These are phyloP conservation scores for Rhodamnia argentea DNA, from an alignment of 345 rosid species.

Conservation along the genomic window DNA sequence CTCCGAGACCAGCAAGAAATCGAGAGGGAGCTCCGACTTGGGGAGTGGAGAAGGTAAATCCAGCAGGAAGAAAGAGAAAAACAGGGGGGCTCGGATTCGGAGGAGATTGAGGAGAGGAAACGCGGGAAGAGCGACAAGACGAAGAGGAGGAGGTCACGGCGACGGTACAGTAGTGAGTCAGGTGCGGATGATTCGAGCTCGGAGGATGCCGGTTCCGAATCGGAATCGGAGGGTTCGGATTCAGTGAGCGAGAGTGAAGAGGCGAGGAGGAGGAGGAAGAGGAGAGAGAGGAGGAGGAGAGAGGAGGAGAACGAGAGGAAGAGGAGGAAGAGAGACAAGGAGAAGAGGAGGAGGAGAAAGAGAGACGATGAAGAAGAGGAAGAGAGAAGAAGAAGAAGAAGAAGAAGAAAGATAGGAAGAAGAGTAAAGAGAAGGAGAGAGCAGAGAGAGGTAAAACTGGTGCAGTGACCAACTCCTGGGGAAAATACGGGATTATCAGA, in stretches of 20 bases:
- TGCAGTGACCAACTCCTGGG: constrained; percentile 91
- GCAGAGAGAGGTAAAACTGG: constrained; percentile 57
- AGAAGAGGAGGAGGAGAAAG: constrained; percentile 5
- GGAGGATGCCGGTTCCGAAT: constrained; percentile 9
- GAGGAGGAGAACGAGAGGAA: constrained; percentile 13
- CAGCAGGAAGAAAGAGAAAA: constrained; percentile 3
- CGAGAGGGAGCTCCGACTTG: constrained; percentile 13
- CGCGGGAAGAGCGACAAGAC: constrained; percentile 14
- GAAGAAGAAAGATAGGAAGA: constrained; percentile 19
- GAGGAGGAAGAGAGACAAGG: constrained; percentile 2
- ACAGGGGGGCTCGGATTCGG: background rate
- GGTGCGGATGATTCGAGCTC: constrained; percentile 5
- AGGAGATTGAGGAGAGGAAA: constrained; percentile 18
- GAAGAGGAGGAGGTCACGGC: constrained; percentile 21
- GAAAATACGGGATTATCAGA: constrained; percentile 82
- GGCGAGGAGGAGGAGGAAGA: constrained; percentile 9
- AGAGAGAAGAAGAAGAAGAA: constrained; percentile 7
- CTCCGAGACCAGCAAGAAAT: constrained; percentile 1
- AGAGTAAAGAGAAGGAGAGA: constrained; percentile 33
- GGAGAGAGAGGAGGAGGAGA: constrained; percentile 5
- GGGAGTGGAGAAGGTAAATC: constrained; percentile 11
- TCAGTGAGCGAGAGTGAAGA: constrained; percentile 16
- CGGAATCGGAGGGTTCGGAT: constrained; percentile 36
- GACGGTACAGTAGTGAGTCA: constrained; percentile 15
- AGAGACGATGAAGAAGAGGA: constrained; percentile 13